These are phyloP conservation scores for Paramarasmius palmivorus DNA, from an alignment of 1,284 basidiomycete species.

Conservation along the genomic window DNA sequence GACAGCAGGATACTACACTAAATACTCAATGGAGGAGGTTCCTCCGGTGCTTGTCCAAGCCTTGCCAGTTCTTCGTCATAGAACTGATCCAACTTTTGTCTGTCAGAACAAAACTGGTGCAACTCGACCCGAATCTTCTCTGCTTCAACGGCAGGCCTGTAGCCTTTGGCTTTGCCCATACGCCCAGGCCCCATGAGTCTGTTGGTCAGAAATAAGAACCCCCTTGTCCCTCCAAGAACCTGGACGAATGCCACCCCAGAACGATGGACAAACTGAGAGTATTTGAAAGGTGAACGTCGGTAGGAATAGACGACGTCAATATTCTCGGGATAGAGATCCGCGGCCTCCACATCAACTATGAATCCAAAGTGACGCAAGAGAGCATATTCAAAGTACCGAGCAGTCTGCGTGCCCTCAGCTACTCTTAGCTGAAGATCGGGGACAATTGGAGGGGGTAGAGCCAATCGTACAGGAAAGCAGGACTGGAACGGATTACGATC, in stretches of 20 bases:
- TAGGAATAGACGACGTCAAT: constrained; percentile 91
- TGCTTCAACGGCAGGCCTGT: constrained; percentile 49
- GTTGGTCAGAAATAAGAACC: constrained; percentile 88
- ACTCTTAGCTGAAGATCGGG: constrained; percentile 69
- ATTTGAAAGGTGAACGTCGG: constrained; percentile 71
- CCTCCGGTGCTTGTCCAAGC: constrained; percentile 48
- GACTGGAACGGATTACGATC: constrained; percentile 87
- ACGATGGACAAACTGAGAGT: constrained; percentile 89
- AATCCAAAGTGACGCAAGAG: constrained; percentile 79
- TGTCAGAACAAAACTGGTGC: constrained; percentile 67
- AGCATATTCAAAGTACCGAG: constrained; percentile 80
- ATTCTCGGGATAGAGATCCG: constrained; percentile 71
- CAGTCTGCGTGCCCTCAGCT: constrained; percentile 61
- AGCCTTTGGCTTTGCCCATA: constrained; percentile 55
- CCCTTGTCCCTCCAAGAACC: constrained; percentile 74
- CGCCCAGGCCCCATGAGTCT: constrained; percentile 72
- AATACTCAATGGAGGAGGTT: constrained; percentile 60
- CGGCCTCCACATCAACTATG: constrained; percentile 86
- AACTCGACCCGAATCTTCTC: constrained; percentile 64
- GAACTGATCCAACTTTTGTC: constrained; percentile 54
- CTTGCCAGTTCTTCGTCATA: constrained; percentile 72
- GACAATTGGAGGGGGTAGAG: constrained; percentile 70
- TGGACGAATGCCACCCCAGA: constrained; percentile 88
- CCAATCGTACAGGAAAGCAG: constrained; percentile 80
- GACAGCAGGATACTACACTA: constrained; percentile 28